Evolutionary conservation across 345 rosid genomes (phyloP).

Genomic region (Corchorus olitorius): DNA sequence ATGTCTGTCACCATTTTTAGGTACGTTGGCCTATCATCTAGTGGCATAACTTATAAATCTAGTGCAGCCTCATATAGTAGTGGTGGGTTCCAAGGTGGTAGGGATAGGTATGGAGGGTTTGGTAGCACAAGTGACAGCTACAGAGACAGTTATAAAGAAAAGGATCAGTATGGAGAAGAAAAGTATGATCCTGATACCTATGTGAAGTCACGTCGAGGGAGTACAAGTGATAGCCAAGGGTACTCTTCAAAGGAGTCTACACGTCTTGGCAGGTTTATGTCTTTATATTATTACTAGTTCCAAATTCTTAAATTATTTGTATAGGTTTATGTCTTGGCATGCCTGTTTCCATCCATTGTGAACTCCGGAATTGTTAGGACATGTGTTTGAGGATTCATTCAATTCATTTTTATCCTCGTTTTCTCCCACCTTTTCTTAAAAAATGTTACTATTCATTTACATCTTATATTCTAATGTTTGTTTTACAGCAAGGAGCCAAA

Average conservation of each 20-base stretch:
- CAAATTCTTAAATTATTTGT: constrained; percentile 1
- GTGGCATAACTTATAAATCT: constrained; percentile 72
- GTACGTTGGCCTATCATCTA: constrained; percentile 91
- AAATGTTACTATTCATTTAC: neutral
- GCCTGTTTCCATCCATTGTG: neutral
- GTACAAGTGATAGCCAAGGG: constrained; percentile 42
- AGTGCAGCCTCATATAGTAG: constrained; percentile 63
- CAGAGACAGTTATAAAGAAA: constrained; percentile 51
- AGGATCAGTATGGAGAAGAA: constrained; percentile 41
- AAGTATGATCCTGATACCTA: constrained; percentile 54
- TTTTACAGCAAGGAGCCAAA: constrained; percentile 67
- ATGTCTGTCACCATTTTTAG: constrained; percentile 38
- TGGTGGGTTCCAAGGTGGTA: constrained; percentile 49
- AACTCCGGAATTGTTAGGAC: neutral
- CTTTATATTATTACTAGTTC: constrained; percentile 16
- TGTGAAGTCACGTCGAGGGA: constrained; percentile 50
- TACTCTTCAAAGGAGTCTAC: constrained; percentile 42
- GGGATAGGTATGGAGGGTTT: constrained; percentile 49
- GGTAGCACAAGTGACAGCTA: constrained; percentile 53
- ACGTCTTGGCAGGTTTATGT: constrained; percentile 56
- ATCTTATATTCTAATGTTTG: constrained; percentile 14
- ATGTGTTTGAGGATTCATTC: constrained; percentile 1
- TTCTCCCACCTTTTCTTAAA: neutral
- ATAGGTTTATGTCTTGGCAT: neutral
- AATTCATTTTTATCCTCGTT: neutral